Evolutionary conservation across 257 asterid genomes (phyloP).

Genomic region (Coffea canephora): DNA sequence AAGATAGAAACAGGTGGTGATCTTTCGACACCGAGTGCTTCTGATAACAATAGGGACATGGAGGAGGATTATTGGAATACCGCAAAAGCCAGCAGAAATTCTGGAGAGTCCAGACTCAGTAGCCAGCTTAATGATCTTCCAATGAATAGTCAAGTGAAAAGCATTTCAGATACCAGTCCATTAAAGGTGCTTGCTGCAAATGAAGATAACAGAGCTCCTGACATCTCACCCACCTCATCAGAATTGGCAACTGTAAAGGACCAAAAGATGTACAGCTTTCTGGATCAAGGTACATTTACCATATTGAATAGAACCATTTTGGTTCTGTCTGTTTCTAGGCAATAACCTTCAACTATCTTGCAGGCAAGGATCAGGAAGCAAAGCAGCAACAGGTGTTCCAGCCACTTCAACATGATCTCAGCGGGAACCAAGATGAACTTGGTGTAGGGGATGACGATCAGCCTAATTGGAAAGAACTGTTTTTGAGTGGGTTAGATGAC

Average conservation of each 20-base stretch:
- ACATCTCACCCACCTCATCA: conserved; percentile 14
- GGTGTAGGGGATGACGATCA: conserved; percentile 28
- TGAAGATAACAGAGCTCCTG: conserved; percentile 8
- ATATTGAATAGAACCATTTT: neutral
- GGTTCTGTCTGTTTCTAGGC: neutral
- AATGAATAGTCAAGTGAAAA: conserved; percentile 1
- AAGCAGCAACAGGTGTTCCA: conserved; percentile 18
- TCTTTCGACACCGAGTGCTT: neutral
- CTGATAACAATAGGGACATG: neutral
- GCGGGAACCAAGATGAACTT: conserved; percentile 21
- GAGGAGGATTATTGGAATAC: conserved; percentile 14
- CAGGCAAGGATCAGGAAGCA: conserved; percentile 25
- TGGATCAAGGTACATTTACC: conserved; percentile 34
- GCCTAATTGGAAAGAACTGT: conserved; percentile 47
- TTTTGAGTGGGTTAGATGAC: conserved; percentile 42
- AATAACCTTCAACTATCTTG: conserved; percentile 10
- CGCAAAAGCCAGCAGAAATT: neutral
- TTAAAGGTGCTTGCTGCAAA: neutral
- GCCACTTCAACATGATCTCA: conserved; percentile 13
- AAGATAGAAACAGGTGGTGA: neutral
- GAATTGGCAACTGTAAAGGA: conserved; percentile 19
- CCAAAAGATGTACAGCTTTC: conserved; percentile 12
- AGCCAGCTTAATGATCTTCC: conserved; percentile 16
- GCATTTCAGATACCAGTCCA: conserved; percentile 4
- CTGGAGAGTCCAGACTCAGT: conserved; percentile 9